Evolutionary conservation across 2,329 filamentous ascomycete genomes (phyloP), one percentile per base, ranked within the genome.

Genomic region (Diaporthe ilicicola): DNA sequence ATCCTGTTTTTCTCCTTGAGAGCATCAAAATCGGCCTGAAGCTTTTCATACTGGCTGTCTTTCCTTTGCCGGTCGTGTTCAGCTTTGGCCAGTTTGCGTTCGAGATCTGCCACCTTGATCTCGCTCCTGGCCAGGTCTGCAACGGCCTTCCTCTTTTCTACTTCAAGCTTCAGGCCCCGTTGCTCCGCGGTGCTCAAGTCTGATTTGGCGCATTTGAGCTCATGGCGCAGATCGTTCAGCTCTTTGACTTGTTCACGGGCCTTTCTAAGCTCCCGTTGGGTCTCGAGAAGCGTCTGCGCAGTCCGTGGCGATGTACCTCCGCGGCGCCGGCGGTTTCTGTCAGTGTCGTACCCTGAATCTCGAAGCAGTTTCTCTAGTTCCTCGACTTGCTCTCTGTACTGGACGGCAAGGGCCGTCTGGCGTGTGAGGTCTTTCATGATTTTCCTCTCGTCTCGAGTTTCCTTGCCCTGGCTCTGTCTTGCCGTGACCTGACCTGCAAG

Each of bases 301-400:
- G 85, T 86, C 24, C 83, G 81, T 7, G 87, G 86, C 3, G 87
- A 87, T 0, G 84, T 79, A 22, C 80, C 78, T 42, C 81, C 80
- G 50, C 80, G 81, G 27, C 78, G 80, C 19, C 77, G 78, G n/a
- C 73, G 75, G 17, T 78, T 78, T 13, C 76, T 74, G 46, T 78
- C 56, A 32, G 71, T 22, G 46, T 80, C 82, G 46, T 74, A 78
- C 70, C 80, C 75, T 24, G 81, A 74, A 2, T 84, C 83, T 70
- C 83, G 86, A 19, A 87, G 80, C 74, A 86, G 79, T 4, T 80
- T 79, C 70, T 90, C 88, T 67, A 92, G 82, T 73, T 91, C 87
- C 72, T 89, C 86, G 10, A 91, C 88, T 67, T 88, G 88, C 34
- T 84, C 83, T 73, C 86, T 86, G 78, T 91, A 91, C 73, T 90